Base-by-base conservation (phyloP, 768 basidiomycete genomes). In the Mycena belliarum region DNA sequence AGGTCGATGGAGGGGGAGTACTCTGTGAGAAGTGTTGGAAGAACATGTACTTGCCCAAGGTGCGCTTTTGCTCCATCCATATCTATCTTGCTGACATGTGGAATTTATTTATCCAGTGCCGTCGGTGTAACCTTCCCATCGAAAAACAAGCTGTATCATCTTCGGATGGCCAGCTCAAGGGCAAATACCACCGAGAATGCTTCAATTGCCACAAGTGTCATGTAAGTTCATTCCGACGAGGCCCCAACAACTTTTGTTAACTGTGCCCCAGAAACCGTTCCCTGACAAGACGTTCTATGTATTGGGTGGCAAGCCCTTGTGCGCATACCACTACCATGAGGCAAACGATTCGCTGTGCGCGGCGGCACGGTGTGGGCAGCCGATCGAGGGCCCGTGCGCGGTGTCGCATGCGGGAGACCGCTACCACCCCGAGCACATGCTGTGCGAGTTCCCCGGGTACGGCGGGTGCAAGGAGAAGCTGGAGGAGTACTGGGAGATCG, bases 1-100 rank as follows among this genome's bases (percentile, higher is more conserved):
- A 78, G 68, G 86, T 85, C 73, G 93, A 88, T 69, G 82, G 78
- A n/a, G 87, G 83, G 55, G 83, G 74, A 37, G 85, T 93, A 35
- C 73, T 97, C 65, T 97, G 95, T 71, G 95, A 95, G 68, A 74
- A 73, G 65, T 95, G 95, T 71, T 97, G 95, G 95, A 97, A 96
- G 79, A 86, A 90, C 66, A 89, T 95, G 87, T 97, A 96, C 76
- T 73, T 97, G 60, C 95, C 95, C 59, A 94, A 93, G 78, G 92
- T 90, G 61, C 40, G 83, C 71, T 61, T 52, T 40, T 52, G 50
- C 24, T 29, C 20, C 41, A 38, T 3, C 28, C 15, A 48, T 43
- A 33, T 23, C 18, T 29, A 55, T 55, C 54, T 47, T 28, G 49
- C 40, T 50, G 48, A 23, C 49, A 50, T 38, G 35, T 42, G 47